Percentiles rank a stretch among this genome's conserved stretches.
Conservation (phyloP, 768 basidiomycete genomes). For the Candolleomyces aberdarensis region DNA sequence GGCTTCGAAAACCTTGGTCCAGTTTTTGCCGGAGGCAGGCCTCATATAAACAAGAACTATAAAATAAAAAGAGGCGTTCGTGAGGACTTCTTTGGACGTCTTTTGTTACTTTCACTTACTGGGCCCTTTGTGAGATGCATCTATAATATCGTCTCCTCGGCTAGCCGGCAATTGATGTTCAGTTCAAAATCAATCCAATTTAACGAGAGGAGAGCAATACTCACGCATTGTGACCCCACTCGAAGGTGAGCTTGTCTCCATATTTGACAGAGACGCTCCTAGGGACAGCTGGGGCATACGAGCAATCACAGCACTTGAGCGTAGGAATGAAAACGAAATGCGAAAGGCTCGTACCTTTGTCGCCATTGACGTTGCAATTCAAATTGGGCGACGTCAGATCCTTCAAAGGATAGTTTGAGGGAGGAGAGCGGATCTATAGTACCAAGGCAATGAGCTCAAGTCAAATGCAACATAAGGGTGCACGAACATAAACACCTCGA, state of each 20-base stretch:
- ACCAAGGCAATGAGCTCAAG: not conserved
- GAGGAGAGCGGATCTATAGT: conserved; percentile 32
- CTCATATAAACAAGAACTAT: conserved; percentile 32
- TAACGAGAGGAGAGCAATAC: not conserved
- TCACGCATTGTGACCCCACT: conserved; percentile 32
- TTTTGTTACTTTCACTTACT: conserved; percentile 12
- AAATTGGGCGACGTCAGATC: conserved; percentile 27
- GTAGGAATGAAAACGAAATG: not conserved
- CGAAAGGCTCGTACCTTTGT: conserved; percentile 17
- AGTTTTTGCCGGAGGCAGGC: conserved; percentile 23
- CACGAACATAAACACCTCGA: conserved; percentile 25
- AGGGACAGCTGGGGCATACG: conserved; percentile 20
- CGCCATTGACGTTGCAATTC: conserved; percentile 29
- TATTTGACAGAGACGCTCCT: conserved; percentile 25
- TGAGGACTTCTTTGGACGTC: not conserved
- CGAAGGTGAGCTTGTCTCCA: conserved; percentile 31
- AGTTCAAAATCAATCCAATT: too few species aligned
- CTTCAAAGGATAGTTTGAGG: conserved; percentile 34
- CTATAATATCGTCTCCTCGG: conserved; percentile 36
- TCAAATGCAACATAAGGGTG: not conserved
- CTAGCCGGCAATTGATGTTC: conserved; percentile 11
- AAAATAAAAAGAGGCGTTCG: too few species aligned
- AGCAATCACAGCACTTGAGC: not conserved
- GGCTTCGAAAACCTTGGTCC: conserved; percentile 32
- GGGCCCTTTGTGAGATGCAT: conserved; percentile 32